phyloP scores from a whole-genome alignment of 169 alveolate species.

The Plasmodium falciparum region DNA sequence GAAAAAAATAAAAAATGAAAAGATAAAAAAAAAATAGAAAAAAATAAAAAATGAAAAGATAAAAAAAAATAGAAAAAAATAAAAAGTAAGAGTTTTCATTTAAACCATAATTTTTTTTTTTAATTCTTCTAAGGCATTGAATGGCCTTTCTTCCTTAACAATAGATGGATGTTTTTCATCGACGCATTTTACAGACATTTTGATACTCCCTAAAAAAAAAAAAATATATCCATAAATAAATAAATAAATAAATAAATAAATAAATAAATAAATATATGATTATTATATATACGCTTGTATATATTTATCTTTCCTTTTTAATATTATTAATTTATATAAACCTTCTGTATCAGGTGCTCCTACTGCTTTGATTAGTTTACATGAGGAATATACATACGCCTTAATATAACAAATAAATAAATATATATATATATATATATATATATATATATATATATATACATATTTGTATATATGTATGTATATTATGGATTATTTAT shows the following conservation, averaged over 20 bases:
- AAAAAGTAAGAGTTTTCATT: not conserved
- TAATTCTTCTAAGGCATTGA: slow-evolving; percentile 31
- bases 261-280: no score
- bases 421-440: not conserved
- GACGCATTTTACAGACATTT: slow-evolving; percentile 65
- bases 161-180: slow-evolving; percentile 45
- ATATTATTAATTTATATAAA: slow-evolving; percentile 5
- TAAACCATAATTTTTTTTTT: slow-evolving; percentile 11
- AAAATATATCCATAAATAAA: no score
- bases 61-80: not conserved
- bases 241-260: no score
- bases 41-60: not conserved
- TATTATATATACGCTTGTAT: not conserved
- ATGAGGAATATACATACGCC: slow-evolving; percentile 42
- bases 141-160: slow-evolving; percentile 19
- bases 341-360: slow-evolving; percentile 66
- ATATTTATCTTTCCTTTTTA: not conserved
- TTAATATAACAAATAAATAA: slow-evolving; percentile 12
- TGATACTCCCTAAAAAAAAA: slow-evolving; percentile 12
- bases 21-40: not conserved
- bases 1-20: not conserved
- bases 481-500: not conserved
- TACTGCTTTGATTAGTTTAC: slow-evolving; percentile 45
- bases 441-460: slow-evolving; percentile 23
- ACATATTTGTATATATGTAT: not conserved